These are phyloP conservation scores for Gaultheria prostrata DNA, from an alignment of 148 eudicot genomes.

Conservation along the genomic window DNA sequence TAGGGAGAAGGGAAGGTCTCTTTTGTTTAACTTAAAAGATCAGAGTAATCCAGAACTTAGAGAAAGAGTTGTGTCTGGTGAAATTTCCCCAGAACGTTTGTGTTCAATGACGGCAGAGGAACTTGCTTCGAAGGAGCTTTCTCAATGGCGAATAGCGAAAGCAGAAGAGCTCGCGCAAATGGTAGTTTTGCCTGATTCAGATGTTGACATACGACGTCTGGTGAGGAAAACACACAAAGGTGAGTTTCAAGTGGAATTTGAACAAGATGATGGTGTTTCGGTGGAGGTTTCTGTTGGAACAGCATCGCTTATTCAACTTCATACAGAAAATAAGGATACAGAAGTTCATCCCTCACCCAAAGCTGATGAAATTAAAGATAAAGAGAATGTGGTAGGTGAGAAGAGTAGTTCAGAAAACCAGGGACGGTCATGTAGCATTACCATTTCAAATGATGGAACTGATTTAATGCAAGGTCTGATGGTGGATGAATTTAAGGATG, in stretches of 20 bases:
- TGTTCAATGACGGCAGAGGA: constrained; percentile 98
- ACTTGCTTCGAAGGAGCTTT: constrained; percentile 94
- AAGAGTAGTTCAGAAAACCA: constrained; percentile 29
- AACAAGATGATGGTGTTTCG: constrained; percentile 50
- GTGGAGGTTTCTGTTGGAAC: constrained; percentile 52
- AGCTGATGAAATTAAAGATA: constrained; percentile 25
- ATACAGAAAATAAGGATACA: constrained; percentile 28
- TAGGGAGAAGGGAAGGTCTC: constrained; percentile 89
- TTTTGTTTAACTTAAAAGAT: constrained; percentile 88
- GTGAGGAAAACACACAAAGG: constrained; percentile 99
- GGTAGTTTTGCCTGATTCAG: constrained; percentile 84
- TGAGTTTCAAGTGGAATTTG: constrained; percentile 82
- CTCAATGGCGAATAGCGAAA: constrained; percentile 95
- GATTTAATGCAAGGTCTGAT: constrained; percentile 91
- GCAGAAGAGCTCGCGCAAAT: constrained; percentile 78
- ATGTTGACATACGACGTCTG: constrained; percentile 68
- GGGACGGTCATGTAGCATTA: constrained; percentile 47
- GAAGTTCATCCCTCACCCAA: constrained; percentile 23
- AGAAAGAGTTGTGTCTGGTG: constrained; percentile 86
- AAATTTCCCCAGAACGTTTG: constrained; percentile 69
- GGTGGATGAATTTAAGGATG: constrained; percentile 80
- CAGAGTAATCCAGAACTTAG: constrained; percentile 83
- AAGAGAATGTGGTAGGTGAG: constrained; percentile 25
- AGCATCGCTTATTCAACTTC: constrained; percentile 28
- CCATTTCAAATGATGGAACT: constrained; percentile 73